Evolutionary conservation across 495 filamentous ascomycete species (phyloP), one percentile per base, ranked within the genome.

Genomic region (Neurospora sp.): DNA sequence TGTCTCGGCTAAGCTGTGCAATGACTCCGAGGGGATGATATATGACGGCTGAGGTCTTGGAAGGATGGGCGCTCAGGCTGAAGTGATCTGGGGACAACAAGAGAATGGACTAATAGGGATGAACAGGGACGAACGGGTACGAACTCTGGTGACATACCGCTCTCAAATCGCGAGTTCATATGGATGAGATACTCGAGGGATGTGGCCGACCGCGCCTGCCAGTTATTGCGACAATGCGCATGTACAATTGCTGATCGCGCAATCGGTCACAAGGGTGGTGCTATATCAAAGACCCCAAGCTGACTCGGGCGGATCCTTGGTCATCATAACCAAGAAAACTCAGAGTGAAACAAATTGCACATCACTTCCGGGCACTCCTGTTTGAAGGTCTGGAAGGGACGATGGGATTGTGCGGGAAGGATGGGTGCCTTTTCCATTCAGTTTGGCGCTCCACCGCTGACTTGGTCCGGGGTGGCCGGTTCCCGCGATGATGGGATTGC

Each of bases 181-280:
- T 71, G 69, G 69, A 38, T 35, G 27, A 35, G 27, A 35, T 65
- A 65, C 14, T 65, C 53, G 53, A 65, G 27, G 53, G 53, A 31
- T 65, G 53, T 27, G 14, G 53, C 27, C 27, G 14, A 35, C 27
- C 53, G 53, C 27, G 27, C 53, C 53, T 16, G 53, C 27, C 22
- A 35, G 53, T 61, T 61, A 61, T 61, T 61, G 27, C 53, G 53
- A 35, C 22, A 61, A 61, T 61, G 53, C 6, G 53, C 45, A 61
- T 61, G 53, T 22, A 61, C 53, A 65, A 37, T 31, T 70, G 59
- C 71, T 74, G 73, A 81, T 81, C 73, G 80, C 80, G 80, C 80
- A 73, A 81, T 81, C 74, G 77, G 70, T 74, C 73, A 71, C 71
- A 73, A 61, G 71, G 76, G 76, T 81, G 79, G 78, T 81, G 79